Base-by-base conservation (phyloP, 176 grass and related monocot genomes). In the sorghum (Sorghum bicolor) region DNA sequence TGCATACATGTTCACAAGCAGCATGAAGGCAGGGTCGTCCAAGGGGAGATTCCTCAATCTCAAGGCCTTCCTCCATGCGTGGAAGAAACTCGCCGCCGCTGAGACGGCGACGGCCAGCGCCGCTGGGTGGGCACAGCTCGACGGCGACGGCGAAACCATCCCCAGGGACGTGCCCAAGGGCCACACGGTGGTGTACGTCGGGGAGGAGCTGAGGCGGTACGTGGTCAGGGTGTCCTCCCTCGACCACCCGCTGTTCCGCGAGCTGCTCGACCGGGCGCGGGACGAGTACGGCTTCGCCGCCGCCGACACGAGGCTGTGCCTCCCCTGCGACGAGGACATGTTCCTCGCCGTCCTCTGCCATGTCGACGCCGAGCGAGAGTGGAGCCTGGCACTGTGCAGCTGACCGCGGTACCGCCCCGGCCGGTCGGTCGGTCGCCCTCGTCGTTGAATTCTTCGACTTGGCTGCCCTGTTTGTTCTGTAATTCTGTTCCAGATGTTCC, bases 151-250 rank as follows among this genome's bases (percentile, higher is more conserved):
- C 5, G 78, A 14, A 5, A 84, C 31, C 62, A 79, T 97, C 80
- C 94, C 94, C 36, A 62, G 83, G 38, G 94, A 97, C 68, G 94
- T 97, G 76, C 94, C 94, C 31, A 85, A 70, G 78, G 92, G 94
- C 20, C 92, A 94, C 88, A 90, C 85, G 88, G 94, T 92, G 84
- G 94, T 97, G 29, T 97, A 97, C 83, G 94, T 97, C 75, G 94
- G 94, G 10, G 77, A 92, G 30, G 52, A 87, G 82, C 75, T 86
- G 84, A 85, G 83, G 64, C 87, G 94, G 66, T 83, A 90, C 60
- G 88, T 97, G 36, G 91, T 94, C 20, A 76, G 82, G 32, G 85
- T 97, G 34, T 87, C 90, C 2, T 97, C 83, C 74, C 92, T 97
- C 4, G 83, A 89, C 72, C 94, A 97, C 86, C 94, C 94, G 14